phyloP scores from a whole-genome alignment of 768 basidiomycete species.

The Podaxis mareebaensis region DNA sequence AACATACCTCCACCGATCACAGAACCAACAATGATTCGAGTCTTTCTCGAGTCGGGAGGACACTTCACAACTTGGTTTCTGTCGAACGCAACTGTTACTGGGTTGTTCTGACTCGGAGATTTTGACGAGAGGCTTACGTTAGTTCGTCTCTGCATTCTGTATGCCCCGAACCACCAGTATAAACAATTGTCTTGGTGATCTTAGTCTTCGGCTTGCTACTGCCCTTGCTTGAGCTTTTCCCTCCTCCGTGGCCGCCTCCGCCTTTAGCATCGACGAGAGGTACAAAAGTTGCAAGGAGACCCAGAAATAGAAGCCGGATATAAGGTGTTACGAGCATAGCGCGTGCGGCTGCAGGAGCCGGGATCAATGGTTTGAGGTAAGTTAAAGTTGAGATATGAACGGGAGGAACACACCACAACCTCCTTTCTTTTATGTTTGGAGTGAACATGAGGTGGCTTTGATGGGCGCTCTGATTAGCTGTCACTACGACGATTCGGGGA shows the following conservation, averaged over 20 bases:
- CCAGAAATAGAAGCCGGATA: not conserved
- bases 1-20: slow-evolving; percentile 14
- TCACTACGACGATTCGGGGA: not conserved
- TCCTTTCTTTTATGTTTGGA: not conserved
- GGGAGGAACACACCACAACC: not conserved
- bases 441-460: not conserved
- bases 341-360: not conserved
- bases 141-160: slow-evolving; percentile 5
- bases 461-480: not conserved
- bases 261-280: slow-evolving; percentile 2
- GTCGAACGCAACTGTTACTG: not conserved
- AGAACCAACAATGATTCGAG: slow-evolving; percentile 7
- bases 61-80: slow-evolving; percentile 12
- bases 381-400: not conserved
- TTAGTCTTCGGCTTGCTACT: not conserved
- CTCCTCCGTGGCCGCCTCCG: not conserved
- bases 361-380: not conserved
- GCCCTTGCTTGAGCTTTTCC: not conserved
- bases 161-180: not conserved
- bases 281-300: slow-evolving; percentile 7
- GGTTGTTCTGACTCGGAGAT: slow-evolving; percentile 6
- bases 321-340: not conserved
- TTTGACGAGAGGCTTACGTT: slow-evolving; percentile 4
- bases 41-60: not conserved
- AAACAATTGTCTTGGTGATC: not conserved